A percentile compares a stretch with the other conserved stretches of the same genome.
phyloP scores from a whole-genome alignment of 371 early-diverging fungal species.

The Mucor plumbeus region DNA sequence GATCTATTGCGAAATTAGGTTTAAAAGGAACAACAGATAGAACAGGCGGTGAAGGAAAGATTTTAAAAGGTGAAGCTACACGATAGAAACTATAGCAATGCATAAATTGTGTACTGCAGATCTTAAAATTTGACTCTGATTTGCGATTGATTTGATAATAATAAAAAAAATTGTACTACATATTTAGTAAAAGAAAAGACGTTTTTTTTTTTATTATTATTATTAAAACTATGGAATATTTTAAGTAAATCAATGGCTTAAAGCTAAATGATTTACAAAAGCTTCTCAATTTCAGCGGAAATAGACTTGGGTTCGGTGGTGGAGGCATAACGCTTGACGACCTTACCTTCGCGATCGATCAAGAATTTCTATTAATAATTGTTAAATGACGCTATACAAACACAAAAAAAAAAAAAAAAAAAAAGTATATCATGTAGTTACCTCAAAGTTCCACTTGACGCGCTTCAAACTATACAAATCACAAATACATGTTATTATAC shows the following conservation, averaged over 20 bases:
- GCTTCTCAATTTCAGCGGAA: slow-evolving; percentile 52
- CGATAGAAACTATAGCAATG: neutral
- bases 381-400: neutral
- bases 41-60: slow-evolving; percentile 25
- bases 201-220: slow-evolving; percentile 1
- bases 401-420: too few species aligned
- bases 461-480: slow-evolving; percentile 44
- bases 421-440: slow-evolving; percentile 22
- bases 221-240: neutral
- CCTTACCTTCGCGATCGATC: slow-evolving; percentile 66
- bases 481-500: neutral
- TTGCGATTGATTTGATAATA: neutral
- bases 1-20: slow-evolving; percentile 17
- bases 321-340: slow-evolving; percentile 64
- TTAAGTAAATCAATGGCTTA: neutral
- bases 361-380: slow-evolving; percentile 63
- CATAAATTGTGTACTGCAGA: too few species aligned
- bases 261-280: slow-evolving; percentile 35
- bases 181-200: neutral
- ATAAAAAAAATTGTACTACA: neutral
- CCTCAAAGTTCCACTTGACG: slow-evolving; percentile 79
- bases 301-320: slow-evolving; percentile 56
- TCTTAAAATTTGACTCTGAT: too few species aligned
- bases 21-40: slow-evolving; percentile 26
- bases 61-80: neutral